Percentiles rank a stretch among this genome's conserved stretches.
Evolutionary conservation across 192 early-diverging fungal genomes (phyloP).

Genomic region (Backusella psychrophila): DNA sequence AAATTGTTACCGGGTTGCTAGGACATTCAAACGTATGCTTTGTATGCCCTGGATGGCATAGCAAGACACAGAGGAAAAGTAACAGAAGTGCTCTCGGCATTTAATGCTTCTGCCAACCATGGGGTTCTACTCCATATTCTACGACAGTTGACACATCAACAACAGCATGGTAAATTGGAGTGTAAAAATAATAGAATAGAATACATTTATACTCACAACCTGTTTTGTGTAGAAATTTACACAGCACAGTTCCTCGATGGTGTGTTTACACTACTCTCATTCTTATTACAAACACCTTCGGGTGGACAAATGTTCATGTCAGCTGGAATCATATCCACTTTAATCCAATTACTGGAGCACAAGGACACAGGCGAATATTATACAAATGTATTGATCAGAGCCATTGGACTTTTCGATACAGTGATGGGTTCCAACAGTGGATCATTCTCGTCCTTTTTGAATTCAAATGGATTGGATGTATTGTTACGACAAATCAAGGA

Average conservation of each 20-base stretch:
- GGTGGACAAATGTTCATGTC: constrained; percentile 89
- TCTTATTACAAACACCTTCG: constrained; percentile 69
- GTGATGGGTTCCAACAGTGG: constrained; percentile 70
- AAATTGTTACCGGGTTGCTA: constrained; percentile 13
- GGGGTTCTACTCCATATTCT: constrained; percentile 84
- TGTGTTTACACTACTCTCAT: constrained; percentile 71
- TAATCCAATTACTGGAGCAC: constrained; percentile 71
- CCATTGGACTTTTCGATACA: constrained; percentile 74
- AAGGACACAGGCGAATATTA: constrained; percentile 25
- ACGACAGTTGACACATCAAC: constrained; percentile 58
- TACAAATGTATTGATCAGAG: constrained; percentile 49
- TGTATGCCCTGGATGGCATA: constrained; percentile 85
- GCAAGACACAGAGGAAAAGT: constrained; percentile 74
- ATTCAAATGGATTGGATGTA: constrained; percentile 75
- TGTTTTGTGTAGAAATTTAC: constrained; percentile 21
- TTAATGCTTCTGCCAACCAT: constrained; percentile 92
- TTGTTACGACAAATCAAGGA: constrained; percentile 78
- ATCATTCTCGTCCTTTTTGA: constrained; percentile 77
- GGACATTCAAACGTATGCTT: constrained; percentile 75
- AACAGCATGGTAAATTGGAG: not conserved
- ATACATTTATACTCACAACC: not conserved
- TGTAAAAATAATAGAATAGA: not conserved
- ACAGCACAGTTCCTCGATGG: constrained; percentile 81
- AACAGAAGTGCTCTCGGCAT: constrained; percentile 76
- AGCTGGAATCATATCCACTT: constrained; percentile 79